Evolutionary conservation across 208 protist species (phyloP).

Genomic region (Trypanosoma boissoni): DNA sequence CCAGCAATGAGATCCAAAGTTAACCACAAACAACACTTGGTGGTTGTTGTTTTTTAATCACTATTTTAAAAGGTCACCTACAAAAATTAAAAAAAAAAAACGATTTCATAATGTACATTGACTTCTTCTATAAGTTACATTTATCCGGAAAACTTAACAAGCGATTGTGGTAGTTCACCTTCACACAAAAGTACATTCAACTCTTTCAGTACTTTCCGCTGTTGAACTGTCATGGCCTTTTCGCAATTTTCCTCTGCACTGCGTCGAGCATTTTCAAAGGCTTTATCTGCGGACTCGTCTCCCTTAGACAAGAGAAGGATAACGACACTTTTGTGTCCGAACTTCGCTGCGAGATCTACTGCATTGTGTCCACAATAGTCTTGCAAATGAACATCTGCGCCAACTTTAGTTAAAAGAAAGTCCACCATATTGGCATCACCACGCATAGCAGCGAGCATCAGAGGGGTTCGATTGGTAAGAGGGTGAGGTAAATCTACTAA

Average conservation of each 20-base stretch:
- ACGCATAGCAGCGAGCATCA: slow-evolving; percentile 79
- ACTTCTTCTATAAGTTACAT: slow-evolving; percentile 8
- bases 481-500: slow-evolving; percentile 66
- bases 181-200: slow-evolving; percentile 52
- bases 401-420: slow-evolving; percentile 58
- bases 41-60: slow-evolving; percentile 1
- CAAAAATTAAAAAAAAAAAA: slow-evolving; percentile 14
- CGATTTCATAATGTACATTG: slow-evolving; percentile 4
- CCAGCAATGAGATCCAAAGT: not conserved
- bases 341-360: slow-evolving; percentile 69
- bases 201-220: slow-evolving; percentile 47
- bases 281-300: slow-evolving; percentile 29
- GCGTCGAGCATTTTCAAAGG: slow-evolving; percentile 42
- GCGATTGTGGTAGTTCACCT: slow-evolving; percentile 47
- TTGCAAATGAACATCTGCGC: slow-evolving; percentile 35
- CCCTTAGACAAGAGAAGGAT: slow-evolving; percentile 34
- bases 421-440: slow-evolving; percentile 43
- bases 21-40: not conserved
- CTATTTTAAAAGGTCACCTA: not conserved
- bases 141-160: slow-evolving; percentile 29
- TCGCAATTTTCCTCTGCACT: slow-evolving; percentile 68
- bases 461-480: slow-evolving; percentile 59
- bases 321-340: slow-evolving; percentile 54
- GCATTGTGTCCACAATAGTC: slow-evolving; percentile 57
- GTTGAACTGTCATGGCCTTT: slow-evolving; percentile 51